These are phyloP conservation scores for Aspergillus steynii DNA, from an alignment of 495 filamentous ascomycete genomes.

Conservation along the genomic window DNA sequence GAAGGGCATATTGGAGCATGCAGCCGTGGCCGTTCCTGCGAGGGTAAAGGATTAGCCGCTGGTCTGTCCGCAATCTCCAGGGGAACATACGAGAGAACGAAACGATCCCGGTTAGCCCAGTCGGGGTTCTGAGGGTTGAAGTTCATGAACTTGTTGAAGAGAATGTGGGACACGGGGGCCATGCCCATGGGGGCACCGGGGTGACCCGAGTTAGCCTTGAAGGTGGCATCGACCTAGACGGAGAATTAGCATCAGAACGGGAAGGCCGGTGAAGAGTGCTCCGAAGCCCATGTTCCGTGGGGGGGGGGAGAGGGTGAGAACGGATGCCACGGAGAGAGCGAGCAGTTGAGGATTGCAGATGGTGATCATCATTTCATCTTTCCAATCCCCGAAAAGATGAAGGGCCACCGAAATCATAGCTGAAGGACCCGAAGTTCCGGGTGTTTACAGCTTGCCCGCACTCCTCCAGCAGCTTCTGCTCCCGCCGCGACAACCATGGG, in stretches of 20 bases:
- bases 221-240: constrained; percentile 91
- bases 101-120: constrained; percentile 96
- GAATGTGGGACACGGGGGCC: constrained; percentile 95
- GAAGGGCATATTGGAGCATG: constrained; percentile 98
- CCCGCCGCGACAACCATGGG: not conserved
- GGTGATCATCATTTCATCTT: not conserved
- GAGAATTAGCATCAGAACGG: constrained; percentile 18
- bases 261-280: not conserved
- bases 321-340: not conserved
- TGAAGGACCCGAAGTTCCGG: not conserved
- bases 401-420: not conserved
- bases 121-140: constrained; percentile 99
- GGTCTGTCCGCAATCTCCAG: not conserved
- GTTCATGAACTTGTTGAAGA: constrained; percentile 98
- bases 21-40: constrained; percentile 94
- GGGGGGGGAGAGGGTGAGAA: not conserved
- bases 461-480: not conserved
- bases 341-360: not conserved
- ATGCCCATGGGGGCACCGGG: constrained; percentile 99
- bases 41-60: constrained; percentile 11
- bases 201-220: constrained; percentile 94
- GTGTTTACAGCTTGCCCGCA: not conserved
- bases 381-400: not conserved
- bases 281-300: not conserved
- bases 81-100: constrained; percentile 91